A percentile compares a stretch with the other conserved stretches of the same genome.
phyloP scores from a whole-genome alignment of 2,329 filamentous ascomycete genomes.

The Oidium heveae region DNA sequence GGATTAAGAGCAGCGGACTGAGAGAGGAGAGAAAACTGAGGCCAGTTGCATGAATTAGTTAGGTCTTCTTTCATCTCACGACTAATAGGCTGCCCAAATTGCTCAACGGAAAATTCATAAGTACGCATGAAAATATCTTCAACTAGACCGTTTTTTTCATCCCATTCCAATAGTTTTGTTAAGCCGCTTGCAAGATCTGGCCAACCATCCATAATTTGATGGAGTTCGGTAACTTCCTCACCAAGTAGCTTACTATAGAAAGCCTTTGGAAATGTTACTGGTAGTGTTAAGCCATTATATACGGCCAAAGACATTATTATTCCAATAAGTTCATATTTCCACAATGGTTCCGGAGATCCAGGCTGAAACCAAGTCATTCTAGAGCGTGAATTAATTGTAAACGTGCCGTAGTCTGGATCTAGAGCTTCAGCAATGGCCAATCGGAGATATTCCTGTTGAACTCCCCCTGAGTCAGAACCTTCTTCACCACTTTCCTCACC shows the following conservation, averaged over 20 bases:
- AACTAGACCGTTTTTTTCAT: constrained; percentile 46
- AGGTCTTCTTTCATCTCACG: constrained; percentile 23
- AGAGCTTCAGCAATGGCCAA: constrained; percentile 59
- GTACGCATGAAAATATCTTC: constrained; percentile 63
- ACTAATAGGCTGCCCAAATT: constrained; percentile 30
- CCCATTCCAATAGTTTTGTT: constrained; percentile 48
- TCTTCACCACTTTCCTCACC: constrained; percentile 65
- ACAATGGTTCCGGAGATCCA: constrained; percentile 53
- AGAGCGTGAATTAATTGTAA: constrained; percentile 51
- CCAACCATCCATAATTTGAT: constrained; percentile 73
- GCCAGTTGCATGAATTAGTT: constrained; percentile 19
- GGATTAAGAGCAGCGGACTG: constrained; percentile 14
- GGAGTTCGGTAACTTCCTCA: constrained; percentile 39
- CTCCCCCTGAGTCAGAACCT: constrained; percentile 78
- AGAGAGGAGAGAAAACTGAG: constrained; percentile 20
- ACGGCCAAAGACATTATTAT: constrained; percentile 71
- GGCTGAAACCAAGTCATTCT: constrained; percentile 76
- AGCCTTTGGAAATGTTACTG: constrained; percentile 64
- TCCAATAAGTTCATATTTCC: constrained; percentile 78
- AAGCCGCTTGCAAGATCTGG: constrained; percentile 55
- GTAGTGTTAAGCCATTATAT: constrained; percentile 80
- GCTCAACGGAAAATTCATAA: constrained; percentile 54
- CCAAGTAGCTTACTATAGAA: constrained; percentile 62
- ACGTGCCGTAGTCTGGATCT: constrained; percentile 43
- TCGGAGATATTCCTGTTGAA: constrained; percentile 91